Evolutionary conservation across 2,329 filamentous ascomycete genomes (phyloP).

Genomic region (Colletotrichum echinochloae): DNA sequence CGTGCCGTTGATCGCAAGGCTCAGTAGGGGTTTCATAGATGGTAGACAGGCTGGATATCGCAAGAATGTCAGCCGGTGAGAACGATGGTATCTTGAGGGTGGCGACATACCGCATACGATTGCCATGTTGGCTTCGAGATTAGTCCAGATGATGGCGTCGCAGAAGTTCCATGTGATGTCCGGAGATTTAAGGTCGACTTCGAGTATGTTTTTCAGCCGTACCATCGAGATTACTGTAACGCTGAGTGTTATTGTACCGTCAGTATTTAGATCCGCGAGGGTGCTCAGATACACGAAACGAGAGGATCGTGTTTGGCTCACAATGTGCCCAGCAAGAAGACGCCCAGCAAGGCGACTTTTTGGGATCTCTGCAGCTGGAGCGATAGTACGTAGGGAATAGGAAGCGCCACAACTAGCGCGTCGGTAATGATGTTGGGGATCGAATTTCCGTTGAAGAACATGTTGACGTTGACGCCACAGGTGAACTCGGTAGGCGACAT

Average conservation of each 20-base stretch:
- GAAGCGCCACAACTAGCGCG: constrained; percentile 45
- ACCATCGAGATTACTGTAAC: constrained; percentile 42
- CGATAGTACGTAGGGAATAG: constrained; percentile 46
- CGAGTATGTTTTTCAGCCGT: constrained; percentile 36
- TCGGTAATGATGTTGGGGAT: constrained; percentile 47
- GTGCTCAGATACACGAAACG: not conserved
- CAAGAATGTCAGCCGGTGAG: not conserved
- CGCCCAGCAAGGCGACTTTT: constrained; percentile 44
- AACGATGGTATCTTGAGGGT: not conserved
- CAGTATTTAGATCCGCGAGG: not conserved
- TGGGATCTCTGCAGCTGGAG: constrained; percentile 44
- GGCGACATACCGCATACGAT: constrained; percentile 44
- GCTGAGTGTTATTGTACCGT: not conserved
- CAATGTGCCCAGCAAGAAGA: constrained; percentile 46
- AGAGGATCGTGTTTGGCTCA: not conserved
- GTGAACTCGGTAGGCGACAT: constrained; percentile 30
- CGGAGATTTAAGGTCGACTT: constrained; percentile 34
- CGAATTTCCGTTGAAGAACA: constrained; percentile 47
- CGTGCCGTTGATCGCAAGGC: not conserved
- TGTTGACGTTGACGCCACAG: constrained; percentile 41
- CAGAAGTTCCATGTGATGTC: constrained; percentile 47
- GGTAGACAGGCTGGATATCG: constrained; percentile 4
- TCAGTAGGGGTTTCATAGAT: constrained; percentile 11
- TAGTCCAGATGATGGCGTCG: constrained; percentile 43
- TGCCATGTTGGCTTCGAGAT: constrained; percentile 44